Conservation (phyloP, 768 basidiomycete species). For the Lactarius vividus region DNA sequence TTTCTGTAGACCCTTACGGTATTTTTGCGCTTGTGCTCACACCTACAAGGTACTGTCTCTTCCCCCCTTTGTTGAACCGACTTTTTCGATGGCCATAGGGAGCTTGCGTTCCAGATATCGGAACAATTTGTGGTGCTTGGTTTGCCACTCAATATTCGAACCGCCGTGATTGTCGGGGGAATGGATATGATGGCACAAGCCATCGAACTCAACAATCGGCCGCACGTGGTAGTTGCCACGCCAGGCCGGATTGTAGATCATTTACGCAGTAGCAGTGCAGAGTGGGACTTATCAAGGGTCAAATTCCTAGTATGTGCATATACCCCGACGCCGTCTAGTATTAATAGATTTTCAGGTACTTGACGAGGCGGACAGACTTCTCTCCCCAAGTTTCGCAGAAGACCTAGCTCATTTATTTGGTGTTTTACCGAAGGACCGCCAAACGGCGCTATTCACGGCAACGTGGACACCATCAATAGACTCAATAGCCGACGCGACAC, state of each 20-base stretch:
- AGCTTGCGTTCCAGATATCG: slow-evolving; percentile 94
- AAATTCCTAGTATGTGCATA: slow-evolving; percentile 68
- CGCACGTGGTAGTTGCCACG: slow-evolving; percentile 93
- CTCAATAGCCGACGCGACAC: slow-evolving; percentile 64
- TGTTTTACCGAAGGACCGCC: slow-evolving; percentile 77
- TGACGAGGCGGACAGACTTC: slow-evolving; percentile 93
- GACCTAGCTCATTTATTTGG: slow-evolving; percentile 79
- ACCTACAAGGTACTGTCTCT: slow-evolving; percentile 77
- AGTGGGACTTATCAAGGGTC: slow-evolving; percentile 83
- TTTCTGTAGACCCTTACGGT: slow-evolving; percentile 89
- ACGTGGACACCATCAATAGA: slow-evolving; percentile 89
- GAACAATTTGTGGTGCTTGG: slow-evolving; percentile 96
- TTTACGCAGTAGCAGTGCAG: slow-evolving; percentile 66
- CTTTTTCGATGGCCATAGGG: slow-evolving; percentile 48
- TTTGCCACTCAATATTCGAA: slow-evolving; percentile 72
- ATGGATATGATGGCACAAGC: slow-evolving; percentile 99
- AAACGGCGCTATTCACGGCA: slow-evolving; percentile 96
- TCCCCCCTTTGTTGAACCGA: neutral
- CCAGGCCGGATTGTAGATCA: slow-evolving; percentile 95
- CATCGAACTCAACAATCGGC: slow-evolving; percentile 75
- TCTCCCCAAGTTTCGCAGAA: slow-evolving; percentile 84
- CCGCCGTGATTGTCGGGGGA: slow-evolving; percentile 90
- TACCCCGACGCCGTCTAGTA: neutral
- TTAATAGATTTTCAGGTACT: slow-evolving; percentile 56
- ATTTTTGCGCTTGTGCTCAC: slow-evolving; percentile 92